These are phyloP conservation scores for Nelumbo lutea DNA, from an alignment of 164 flowering plant species.

Conservation along the genomic window DNA sequence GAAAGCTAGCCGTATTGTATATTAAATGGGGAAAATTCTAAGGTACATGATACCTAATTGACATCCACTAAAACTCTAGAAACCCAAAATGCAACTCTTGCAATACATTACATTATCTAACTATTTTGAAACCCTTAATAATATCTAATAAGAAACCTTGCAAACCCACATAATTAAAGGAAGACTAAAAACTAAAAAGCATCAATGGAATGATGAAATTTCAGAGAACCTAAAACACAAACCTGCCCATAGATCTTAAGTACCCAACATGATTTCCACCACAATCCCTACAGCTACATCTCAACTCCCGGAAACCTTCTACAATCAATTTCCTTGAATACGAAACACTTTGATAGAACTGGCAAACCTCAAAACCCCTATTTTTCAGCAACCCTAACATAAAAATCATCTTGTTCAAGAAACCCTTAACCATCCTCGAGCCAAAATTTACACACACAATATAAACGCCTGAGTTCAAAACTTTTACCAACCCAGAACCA, in stretches of 20 bases:
- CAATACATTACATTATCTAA: neutral
- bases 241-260: neutral
- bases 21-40: too few relatives aligned
- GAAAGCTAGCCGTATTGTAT: too few relatives aligned
- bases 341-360: neutral
- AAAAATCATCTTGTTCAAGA: neutral
- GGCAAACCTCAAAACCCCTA: neutral
- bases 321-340: neutral
- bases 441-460: neutral
- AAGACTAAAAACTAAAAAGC: neutral
- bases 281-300: neutral
- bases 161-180: neutral
- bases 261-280: neutral
- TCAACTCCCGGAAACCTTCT: neutral
- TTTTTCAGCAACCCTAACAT: neutral
- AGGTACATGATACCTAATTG: too few relatives aligned
- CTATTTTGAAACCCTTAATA: too few relatives aligned
- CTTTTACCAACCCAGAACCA: constrained; percentile 1
- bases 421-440: neutral
- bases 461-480: neutral
- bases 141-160: too few relatives aligned
- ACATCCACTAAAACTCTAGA: too few relatives aligned
- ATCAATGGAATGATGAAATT: neutral
- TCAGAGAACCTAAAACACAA: neutral
- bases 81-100: neutral